phyloP scores from a whole-genome alignment of 345 rosid genomes.

The Euphorbia lathyris region DNA sequence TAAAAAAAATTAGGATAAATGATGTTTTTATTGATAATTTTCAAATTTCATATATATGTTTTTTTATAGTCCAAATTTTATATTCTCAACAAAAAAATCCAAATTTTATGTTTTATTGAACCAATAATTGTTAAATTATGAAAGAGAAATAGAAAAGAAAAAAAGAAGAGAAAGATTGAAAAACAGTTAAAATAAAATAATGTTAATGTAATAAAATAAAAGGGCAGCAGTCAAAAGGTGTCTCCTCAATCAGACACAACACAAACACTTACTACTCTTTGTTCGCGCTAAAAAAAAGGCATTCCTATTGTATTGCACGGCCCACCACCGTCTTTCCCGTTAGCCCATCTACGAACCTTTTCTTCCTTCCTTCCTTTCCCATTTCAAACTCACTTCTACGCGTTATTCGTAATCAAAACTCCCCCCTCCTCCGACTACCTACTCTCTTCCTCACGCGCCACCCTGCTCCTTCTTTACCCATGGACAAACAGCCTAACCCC shows the following conservation, averaged over 20 bases:
- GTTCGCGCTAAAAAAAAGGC: conserved; percentile 24
- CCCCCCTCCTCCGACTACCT: not conserved
- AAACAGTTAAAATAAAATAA: too few relatives aligned
- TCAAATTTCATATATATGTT: too few relatives aligned
- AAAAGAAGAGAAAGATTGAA: too few relatives aligned
- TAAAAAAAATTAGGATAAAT: too few relatives aligned
- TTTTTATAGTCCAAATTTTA: too few relatives aligned
- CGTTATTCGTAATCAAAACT: not conserved
- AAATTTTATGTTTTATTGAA: too few relatives aligned
- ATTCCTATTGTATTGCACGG: conserved; percentile 20
- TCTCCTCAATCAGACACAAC: not conserved
- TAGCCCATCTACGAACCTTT: conserved; percentile 12
- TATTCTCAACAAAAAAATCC: too few relatives aligned
- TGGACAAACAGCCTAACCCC: conserved; percentile 19
- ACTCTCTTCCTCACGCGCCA: not conserved
- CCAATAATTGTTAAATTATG: too few relatives aligned
- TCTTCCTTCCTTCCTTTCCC: not conserved
- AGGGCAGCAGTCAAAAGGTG: conserved; percentile 15
- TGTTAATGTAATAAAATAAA: too few relatives aligned
- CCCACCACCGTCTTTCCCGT: conserved; percentile 29
- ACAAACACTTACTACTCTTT: not conserved
- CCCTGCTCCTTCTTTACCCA: not conserved
- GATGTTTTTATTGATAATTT: too few relatives aligned
- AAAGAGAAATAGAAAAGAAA: too few relatives aligned
- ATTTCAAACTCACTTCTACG: not conserved